phyloP scores from a whole-genome alignment of 352 stramenopile genomes.

The Thalassiosira mediterranea region DNA sequence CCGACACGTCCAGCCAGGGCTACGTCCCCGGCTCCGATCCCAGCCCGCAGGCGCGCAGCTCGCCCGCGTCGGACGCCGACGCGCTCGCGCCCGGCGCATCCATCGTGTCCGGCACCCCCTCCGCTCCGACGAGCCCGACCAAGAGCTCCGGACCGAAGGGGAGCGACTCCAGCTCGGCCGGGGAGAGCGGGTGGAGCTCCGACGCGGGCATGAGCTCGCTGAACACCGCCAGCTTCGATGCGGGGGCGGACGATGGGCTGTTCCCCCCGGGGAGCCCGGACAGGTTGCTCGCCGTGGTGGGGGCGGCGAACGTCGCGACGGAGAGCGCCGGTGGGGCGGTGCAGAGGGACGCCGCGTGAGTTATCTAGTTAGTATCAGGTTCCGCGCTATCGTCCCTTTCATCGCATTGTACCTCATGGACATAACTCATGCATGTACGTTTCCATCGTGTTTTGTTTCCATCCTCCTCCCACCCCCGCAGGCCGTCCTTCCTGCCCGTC shows the following conservation, averaged over 20 bases:
- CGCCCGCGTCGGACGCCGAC: not conserved
- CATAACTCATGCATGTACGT: too few relatives aligned
- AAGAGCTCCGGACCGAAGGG: not conserved
- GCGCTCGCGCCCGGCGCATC: too few relatives aligned
- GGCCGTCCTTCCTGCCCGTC: constrained; percentile 4
- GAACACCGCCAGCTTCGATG: constrained; percentile 68
- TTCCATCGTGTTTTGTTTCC: not conserved
- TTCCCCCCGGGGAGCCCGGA: constrained; percentile 16
- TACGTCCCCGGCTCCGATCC: not conserved
- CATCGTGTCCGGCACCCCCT: not conserved
- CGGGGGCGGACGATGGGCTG: constrained; percentile 29
- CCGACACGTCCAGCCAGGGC: too few relatives aligned
- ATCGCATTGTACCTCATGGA: too few relatives aligned
- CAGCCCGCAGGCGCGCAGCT: not conserved
- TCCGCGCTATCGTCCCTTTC: too few relatives aligned
- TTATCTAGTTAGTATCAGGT: too few relatives aligned
- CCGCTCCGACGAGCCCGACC: constrained; percentile 7
- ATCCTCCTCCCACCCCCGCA: not conserved
- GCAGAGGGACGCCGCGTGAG: constrained; percentile 19
- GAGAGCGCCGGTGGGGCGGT: not conserved
- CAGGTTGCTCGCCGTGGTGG: constrained; percentile 46
- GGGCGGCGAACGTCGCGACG: constrained; percentile 34
- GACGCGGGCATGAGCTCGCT: constrained; percentile 68
- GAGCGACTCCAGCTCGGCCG: constrained; percentile 27
- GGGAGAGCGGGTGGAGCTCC: constrained; percentile 64